Conservation (phyloP, 1,139 yeast genomes). For the Hyphopichia buzzinii region DNA sequence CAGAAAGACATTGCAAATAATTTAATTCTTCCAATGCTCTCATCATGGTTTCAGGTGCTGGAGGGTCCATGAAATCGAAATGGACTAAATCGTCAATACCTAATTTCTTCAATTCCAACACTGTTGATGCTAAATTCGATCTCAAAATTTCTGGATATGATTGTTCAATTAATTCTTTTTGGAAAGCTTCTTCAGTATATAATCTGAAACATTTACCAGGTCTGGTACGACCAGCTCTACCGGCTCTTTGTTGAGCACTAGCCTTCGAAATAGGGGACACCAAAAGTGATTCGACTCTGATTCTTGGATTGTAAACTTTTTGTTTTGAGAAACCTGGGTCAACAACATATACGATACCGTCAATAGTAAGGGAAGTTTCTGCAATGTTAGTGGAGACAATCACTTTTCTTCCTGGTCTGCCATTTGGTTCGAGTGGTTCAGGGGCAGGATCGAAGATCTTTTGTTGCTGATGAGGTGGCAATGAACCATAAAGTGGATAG, state of each 20-base stretch:
- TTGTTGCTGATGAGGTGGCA: constrained; percentile 95
- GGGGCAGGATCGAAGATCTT: constrained; percentile 92
- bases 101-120: constrained; percentile 84
- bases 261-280: constrained; percentile 98
- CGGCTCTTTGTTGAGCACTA: constrained; percentile 97
- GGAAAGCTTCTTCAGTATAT: constrained; percentile 95
- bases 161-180: constrained; percentile 90
- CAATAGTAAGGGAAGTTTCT: constrained; percentile 95
- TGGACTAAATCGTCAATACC: constrained; percentile 96
- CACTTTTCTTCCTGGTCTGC: constrained; percentile 90
- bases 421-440: constrained; percentile 54
- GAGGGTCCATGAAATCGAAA: constrained; percentile 98
- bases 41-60: constrained; percentile 99
- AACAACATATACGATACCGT: constrained; percentile 94
- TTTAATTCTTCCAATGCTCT: constrained; percentile 94
- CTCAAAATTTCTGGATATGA: constrained; percentile 94
- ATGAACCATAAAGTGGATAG: constrained; percentile 91
- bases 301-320: constrained; percentile 94
- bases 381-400: constrained; percentile 96
- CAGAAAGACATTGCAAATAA: constrained; percentile 84
- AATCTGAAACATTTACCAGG: constrained; percentile 97
- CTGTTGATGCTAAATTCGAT: constrained; percentile 88
- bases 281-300: constrained; percentile 88
- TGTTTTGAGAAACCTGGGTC: constrained; percentile 98
- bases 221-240: constrained; percentile 99